These are phyloP conservation scores for Rhodotorula mucilaginosa DNA, from an alignment of 1,284 basidiomycete genomes.

Conservation along the genomic window DNA sequence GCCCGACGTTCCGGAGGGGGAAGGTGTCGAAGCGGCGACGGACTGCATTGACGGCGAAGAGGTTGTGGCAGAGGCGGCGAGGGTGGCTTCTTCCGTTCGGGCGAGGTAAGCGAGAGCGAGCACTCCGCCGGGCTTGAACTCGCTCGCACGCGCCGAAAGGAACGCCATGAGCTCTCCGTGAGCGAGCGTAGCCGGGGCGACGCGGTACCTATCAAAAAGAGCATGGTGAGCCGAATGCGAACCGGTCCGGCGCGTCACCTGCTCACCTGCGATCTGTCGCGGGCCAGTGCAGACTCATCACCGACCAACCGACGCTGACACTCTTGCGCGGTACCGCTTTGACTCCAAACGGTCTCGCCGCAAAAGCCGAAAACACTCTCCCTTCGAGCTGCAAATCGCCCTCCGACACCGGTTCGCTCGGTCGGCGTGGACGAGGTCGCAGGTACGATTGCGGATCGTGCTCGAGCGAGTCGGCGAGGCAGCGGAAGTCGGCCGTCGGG, in stretches of 20 bases:
- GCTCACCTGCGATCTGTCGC: conserved; percentile 45
- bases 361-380: conserved; percentile 46
- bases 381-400: conserved; percentile 41
- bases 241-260: too few relatives aligned
- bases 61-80: not conserved
- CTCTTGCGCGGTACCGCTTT: conserved; percentile 48
- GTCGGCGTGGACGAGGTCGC: conserved; percentile 18
- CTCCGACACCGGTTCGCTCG: conserved; percentile 5
- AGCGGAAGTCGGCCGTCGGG: conserved; percentile 47
- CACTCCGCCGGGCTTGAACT: conserved; percentile 50
- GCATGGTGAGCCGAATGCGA: not conserved
- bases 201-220: conserved; percentile 14
- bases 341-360: conserved; percentile 47
- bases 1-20: not conserved
- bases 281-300: conserved; percentile 51
- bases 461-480: conserved; percentile 44
- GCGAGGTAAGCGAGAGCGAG: conserved; percentile 50
- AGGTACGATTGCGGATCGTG: conserved; percentile 46
- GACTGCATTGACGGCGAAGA: conserved; percentile 8
- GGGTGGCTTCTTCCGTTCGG: conserved; percentile 44
- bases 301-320: conserved; percentile 48
- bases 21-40: not conserved
- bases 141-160: conserved; percentile 48
- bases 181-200: conserved; percentile 46
- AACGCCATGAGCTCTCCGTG: conserved; percentile 50